phyloP scores from a whole-genome alignment of 225 moss, liverwort and hornwort genomes.

The Physcomitrellopsis africana region DNA sequence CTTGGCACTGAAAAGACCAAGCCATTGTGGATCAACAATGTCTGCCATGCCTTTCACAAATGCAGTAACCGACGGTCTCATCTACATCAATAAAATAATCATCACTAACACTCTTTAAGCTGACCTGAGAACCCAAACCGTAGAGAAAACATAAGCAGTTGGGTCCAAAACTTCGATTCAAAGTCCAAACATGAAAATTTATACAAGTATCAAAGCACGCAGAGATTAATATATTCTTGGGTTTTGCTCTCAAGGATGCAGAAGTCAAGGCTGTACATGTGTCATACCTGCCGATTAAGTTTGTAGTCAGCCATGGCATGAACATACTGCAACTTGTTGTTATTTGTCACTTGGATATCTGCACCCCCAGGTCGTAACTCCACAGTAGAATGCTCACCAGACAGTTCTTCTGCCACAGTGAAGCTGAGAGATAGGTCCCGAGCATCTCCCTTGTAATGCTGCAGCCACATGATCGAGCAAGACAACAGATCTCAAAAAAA shows the following conservation, averaged over 20 bases:
- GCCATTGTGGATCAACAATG: slow-evolving; percentile 77
- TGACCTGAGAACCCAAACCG: background rate
- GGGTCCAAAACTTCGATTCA: no score
- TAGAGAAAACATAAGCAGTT: background rate
- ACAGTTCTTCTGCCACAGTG: slow-evolving; percentile 87
- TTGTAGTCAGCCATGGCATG: slow-evolving; percentile 95
- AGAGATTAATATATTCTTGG: no score
- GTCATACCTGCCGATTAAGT: slow-evolving; percentile 77
- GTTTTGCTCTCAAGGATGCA: no score
- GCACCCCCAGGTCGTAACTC: slow-evolving; percentile 83
- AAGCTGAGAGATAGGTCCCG: slow-evolving; percentile 86
- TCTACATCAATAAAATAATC: slow-evolving; percentile 49
- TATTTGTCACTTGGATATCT: slow-evolving; percentile 84
- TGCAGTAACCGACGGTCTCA: slow-evolving; percentile 75
- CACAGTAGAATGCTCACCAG: slow-evolving; percentile 75
- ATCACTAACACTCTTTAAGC: slow-evolving; percentile 4
- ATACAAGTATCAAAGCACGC: no score
- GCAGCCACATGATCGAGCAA: slow-evolving; percentile 23
- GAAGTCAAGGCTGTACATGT: background rate
- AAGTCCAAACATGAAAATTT: no score
- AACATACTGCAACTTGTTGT: slow-evolving; percentile 87
- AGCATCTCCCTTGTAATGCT: slow-evolving; percentile 90
- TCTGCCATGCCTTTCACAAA: slow-evolving; percentile 77
- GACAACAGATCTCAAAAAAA: background rate
- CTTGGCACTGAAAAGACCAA: slow-evolving; percentile 85